These are phyloP conservation scores for Prunus mume DNA, from an alignment of 306 rosid genomes.

Conservation along the genomic window DNA sequence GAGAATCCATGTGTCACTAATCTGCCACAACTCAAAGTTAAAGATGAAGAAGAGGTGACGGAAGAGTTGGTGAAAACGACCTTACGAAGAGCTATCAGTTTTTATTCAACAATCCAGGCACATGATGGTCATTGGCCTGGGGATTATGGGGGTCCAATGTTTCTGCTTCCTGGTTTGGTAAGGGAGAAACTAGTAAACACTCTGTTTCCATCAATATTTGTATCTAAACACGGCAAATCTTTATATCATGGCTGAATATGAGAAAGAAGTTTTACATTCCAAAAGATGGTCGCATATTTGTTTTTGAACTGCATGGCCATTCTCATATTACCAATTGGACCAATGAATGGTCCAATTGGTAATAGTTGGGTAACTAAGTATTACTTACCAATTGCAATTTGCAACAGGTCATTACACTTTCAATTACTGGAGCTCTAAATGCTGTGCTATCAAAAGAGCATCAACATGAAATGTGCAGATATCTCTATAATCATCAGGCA, in stretches of 20 bases:
- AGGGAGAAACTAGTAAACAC: neutral
- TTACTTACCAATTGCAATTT: slow-evolving; percentile 12
- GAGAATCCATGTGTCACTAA: slow-evolving; percentile 20
- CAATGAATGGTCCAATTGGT: neutral
- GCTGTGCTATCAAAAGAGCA: slow-evolving; percentile 33
- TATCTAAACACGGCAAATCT: neutral
- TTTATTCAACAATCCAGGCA: slow-evolving; percentile 41
- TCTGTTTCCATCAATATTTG: neutral
- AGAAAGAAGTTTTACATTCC: neutral
- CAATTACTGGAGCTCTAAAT: slow-evolving; percentile 36
- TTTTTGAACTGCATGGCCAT: slow-evolving; percentile 10
- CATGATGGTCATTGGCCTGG: slow-evolving; percentile 43
- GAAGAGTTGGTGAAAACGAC: slow-evolving; percentile 28
- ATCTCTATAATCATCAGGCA: slow-evolving; percentile 44
- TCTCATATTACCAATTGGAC: neutral
- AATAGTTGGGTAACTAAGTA: neutral
- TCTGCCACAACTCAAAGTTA: slow-evolving; percentile 32
- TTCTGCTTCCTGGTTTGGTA: slow-evolving; percentile 42
- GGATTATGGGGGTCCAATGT: slow-evolving; percentile 44
- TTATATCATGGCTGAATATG: neutral
- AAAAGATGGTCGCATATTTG: neutral
- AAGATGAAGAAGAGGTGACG: slow-evolving; percentile 31
- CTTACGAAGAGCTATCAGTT: slow-evolving; percentile 26
- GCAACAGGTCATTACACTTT: slow-evolving; percentile 37
- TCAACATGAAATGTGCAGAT: slow-evolving; percentile 34